These are phyloP conservation scores for Naematelia encephala DNA, from an alignment of 768 basidiomycete species.

Conservation along the genomic window DNA sequence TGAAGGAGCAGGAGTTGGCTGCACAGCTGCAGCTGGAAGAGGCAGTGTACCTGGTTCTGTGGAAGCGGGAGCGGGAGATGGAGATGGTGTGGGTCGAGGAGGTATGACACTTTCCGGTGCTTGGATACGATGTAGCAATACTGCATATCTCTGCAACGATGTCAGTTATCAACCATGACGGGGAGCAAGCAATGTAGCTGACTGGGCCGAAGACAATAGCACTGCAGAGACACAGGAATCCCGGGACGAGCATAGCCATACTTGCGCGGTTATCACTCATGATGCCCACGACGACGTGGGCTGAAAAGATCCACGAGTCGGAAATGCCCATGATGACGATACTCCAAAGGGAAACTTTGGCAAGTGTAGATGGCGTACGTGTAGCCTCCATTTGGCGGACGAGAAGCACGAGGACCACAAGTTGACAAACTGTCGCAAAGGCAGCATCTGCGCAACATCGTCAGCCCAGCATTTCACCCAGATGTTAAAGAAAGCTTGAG, in stretches of 20 bases:
- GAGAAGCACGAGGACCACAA: slow-evolving; percentile 64
- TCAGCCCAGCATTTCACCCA: background rate
- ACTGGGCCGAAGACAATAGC: slow-evolving; percentile 77
- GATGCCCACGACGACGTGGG: slow-evolving; percentile 83
- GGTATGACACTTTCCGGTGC: slow-evolving; percentile 53
- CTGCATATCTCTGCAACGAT: slow-evolving; percentile 86
- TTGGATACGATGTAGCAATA: slow-evolving; percentile 77
- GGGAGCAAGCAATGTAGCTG: slow-evolving; percentile 39
- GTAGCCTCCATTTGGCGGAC: slow-evolving; percentile 71
- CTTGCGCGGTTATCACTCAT: slow-evolving; percentile 77
- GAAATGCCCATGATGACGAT: slow-evolving; percentile 74
- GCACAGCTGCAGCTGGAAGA: slow-evolving; percentile 1
- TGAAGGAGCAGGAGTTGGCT: background rate
- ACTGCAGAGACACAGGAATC: slow-evolving; percentile 73
- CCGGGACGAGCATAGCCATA: slow-evolving; percentile 74
- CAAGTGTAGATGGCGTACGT: slow-evolving; percentile 72
- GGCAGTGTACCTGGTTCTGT: slow-evolving; percentile 1
- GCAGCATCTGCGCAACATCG: slow-evolving; percentile 63
- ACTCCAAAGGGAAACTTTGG: slow-evolving; percentile 76
- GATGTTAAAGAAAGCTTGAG: background rate
- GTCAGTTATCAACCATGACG: background rate
- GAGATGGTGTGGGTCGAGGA: slow-evolving; percentile 24
- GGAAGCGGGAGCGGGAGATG: slow-evolving; percentile 8
- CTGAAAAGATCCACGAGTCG: slow-evolving; percentile 80
- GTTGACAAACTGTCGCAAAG: slow-evolving; percentile 63